phyloP scores from a whole-genome alignment of 1,284 basidiomycete genomes.

The Vanrija sp. region DNA sequence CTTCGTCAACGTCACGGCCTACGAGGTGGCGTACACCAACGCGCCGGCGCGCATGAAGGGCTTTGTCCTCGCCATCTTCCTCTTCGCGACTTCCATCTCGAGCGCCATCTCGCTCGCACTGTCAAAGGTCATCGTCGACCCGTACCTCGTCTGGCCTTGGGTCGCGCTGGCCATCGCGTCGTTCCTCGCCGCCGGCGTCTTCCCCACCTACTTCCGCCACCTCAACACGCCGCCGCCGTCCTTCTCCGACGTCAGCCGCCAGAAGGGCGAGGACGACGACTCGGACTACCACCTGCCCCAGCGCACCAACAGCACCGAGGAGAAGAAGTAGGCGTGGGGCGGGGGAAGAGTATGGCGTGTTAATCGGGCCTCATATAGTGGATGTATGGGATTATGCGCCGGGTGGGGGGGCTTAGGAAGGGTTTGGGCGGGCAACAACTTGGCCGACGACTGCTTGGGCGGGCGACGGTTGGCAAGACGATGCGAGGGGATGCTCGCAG shows the following conservation, averaged over 20 bases:
- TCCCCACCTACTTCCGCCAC: slow-evolving; percentile 40
- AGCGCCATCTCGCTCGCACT: slow-evolving; percentile 47
- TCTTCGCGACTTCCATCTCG: slow-evolving; percentile 52
- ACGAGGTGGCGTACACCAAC: slow-evolving; percentile 53
- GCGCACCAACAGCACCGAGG: too few relatives aligned
- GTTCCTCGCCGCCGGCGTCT: slow-evolving; percentile 28
- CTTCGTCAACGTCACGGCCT: slow-evolving; percentile 52
- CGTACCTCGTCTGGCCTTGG: slow-evolving; percentile 51
- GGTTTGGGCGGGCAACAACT: too few relatives aligned
- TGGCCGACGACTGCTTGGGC: too few relatives aligned
- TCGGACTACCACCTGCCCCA: too few relatives aligned
- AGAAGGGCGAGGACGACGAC: too few relatives aligned
- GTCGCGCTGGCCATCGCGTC: slow-evolving; percentile 44
- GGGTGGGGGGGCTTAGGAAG: too few relatives aligned
- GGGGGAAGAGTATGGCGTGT: too few relatives aligned
- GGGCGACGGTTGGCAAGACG: too few relatives aligned
- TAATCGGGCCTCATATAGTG: too few relatives aligned
- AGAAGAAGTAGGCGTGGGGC: too few relatives aligned
- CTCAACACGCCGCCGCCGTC: slow-evolving; percentile 33
- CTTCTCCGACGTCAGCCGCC: slow-evolving; percentile 18
- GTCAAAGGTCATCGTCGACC: slow-evolving; percentile 44
- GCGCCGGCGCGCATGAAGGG: slow-evolving; percentile 50
- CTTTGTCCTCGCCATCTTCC: slow-evolving; percentile 45
- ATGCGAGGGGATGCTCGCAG: too few relatives aligned
- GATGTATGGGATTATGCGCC: too few relatives aligned